A percentile compares a stretch with the other conserved stretches of the same genome.
phyloP scores from a whole-genome alignment of 306 rosid species.

The Glycine soja region DNA sequence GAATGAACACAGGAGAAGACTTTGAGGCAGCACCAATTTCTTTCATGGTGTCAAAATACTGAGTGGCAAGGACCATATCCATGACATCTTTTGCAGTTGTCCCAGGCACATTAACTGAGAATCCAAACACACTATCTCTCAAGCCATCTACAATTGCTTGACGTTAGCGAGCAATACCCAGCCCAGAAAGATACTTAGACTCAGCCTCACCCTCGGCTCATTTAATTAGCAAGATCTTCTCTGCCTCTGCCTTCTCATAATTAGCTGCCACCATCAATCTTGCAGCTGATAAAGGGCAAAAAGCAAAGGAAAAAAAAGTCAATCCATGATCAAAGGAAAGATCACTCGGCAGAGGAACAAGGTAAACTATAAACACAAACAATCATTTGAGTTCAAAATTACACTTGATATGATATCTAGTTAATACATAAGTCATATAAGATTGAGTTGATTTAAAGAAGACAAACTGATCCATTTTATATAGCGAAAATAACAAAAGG shows the following conservation, averaged over 20 bases:
- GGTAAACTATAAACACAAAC: slow-evolving; percentile 4
- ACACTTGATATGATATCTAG: slow-evolving; percentile 4
- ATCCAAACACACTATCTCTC: slow-evolving; percentile 90
- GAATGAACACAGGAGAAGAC: slow-evolving; percentile 93
- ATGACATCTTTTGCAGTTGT: slow-evolving; percentile 90
- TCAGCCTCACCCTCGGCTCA: slow-evolving; percentile 98
- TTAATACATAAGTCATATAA: background rate
- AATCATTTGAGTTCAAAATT: slow-evolving; percentile 6
- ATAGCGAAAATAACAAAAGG: slow-evolving; percentile 11
- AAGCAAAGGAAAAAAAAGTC: slow-evolving; percentile 4
- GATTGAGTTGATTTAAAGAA: slow-evolving; percentile 4
- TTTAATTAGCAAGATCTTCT: slow-evolving; percentile 87
- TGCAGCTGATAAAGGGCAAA: slow-evolving; percentile 67
- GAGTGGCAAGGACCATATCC: slow-evolving; percentile 98
- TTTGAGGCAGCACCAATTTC: slow-evolving; percentile 93
- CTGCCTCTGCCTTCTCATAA: slow-evolving; percentile 98
- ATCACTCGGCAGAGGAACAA: slow-evolving; percentile 23
- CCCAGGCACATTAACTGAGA: slow-evolving; percentile 90
- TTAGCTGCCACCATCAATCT: slow-evolving; percentile 88
- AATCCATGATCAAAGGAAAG: background rate
- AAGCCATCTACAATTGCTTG: slow-evolving; percentile 96
- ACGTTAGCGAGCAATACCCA: slow-evolving; percentile 94
- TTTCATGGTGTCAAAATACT: slow-evolving; percentile 96
- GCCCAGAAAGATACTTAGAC: slow-evolving; percentile 83
- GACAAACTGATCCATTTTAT: slow-evolving; percentile 15